Evolutionary conservation across 2,329 filamentous ascomycete species (phyloP).

Genomic region (Aspergillus flavus): DNA sequence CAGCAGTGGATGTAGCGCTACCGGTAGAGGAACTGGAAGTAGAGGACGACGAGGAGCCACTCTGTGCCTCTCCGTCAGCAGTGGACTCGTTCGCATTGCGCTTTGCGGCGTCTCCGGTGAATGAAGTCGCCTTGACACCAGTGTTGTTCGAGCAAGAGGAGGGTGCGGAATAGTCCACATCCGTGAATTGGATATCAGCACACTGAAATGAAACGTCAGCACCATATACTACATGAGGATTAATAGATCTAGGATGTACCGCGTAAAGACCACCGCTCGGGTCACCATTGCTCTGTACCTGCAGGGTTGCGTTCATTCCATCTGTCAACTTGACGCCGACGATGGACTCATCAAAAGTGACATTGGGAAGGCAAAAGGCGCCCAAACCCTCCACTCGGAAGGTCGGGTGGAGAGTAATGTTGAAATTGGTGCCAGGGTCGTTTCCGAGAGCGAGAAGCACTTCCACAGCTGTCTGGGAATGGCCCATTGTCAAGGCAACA

Average conservation of each 20-base stretch:
- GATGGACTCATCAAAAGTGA: conserved; percentile 43
- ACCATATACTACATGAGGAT: not conserved
- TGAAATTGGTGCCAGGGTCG: conserved; percentile 64
- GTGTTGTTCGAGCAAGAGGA: conserved; percentile 62
- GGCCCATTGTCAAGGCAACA: conserved; percentile 55
- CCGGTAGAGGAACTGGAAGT: conserved; percentile 12
- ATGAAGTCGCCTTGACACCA: conserved; percentile 53
- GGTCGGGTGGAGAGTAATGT: conserved; percentile 66
- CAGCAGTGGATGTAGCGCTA: conserved; percentile 29
- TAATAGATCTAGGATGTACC: conserved; percentile 38
- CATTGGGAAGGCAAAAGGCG: conserved; percentile 65
- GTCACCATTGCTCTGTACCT: conserved; percentile 67
- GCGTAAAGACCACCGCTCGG: conserved; percentile 67
- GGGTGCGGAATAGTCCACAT: conserved; percentile 47
- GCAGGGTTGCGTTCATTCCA: conserved; percentile 66
- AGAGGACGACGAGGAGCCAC: conserved; percentile 22
- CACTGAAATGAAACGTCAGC: conserved; percentile 52
- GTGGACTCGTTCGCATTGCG: conserved; percentile 51
- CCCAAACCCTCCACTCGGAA: conserved; percentile 64
- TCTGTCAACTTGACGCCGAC: conserved; percentile 55
- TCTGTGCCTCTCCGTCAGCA: conserved; percentile 35
- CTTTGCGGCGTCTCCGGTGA: conserved; percentile 39
- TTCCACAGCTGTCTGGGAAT: conserved; percentile 55
- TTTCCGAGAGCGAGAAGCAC: conserved; percentile 57
- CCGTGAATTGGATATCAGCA: conserved; percentile 69